Conservation (phyloP, 495 filamentous ascomycete species). For the Daldinia loculata region DNA sequence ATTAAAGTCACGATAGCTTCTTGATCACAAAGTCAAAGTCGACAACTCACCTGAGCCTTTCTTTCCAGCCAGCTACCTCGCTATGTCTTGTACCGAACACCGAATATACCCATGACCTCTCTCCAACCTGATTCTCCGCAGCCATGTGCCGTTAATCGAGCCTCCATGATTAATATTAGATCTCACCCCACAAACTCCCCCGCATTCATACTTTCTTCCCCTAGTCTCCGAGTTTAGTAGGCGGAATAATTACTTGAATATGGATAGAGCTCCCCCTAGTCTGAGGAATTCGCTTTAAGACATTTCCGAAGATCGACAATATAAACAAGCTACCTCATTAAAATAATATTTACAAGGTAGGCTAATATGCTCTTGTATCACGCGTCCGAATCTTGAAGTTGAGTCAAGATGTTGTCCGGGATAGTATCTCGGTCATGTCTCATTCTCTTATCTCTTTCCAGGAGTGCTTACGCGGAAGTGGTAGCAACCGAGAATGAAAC, state of each 20-base stretch:
- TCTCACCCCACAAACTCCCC: slow-evolving; percentile 41
- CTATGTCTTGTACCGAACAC: slow-evolving; percentile 34
- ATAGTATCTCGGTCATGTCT: slow-evolving; percentile 27
- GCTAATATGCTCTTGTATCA: slow-evolving; percentile 36
- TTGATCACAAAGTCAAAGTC: neutral
- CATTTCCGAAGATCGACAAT: slow-evolving; percentile 41
- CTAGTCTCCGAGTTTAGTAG: slow-evolving; percentile 25
- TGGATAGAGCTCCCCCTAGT: slow-evolving; percentile 17
- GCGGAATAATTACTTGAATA: slow-evolving; percentile 40
- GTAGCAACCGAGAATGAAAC: slow-evolving; percentile 39
- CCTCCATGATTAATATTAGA: slow-evolving; percentile 23
- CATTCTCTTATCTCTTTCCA: slow-evolving; percentile 25
- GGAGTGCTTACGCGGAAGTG: slow-evolving; percentile 31
- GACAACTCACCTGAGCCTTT: neutral
- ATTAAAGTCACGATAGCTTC: slow-evolving; percentile 6
- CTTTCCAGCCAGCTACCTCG: slow-evolving; percentile 11
- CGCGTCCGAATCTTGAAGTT: slow-evolving; percentile 25
- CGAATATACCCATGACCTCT: slow-evolving; percentile 29
- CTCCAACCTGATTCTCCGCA: slow-evolving; percentile 37
- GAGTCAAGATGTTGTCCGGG: slow-evolving; percentile 34
- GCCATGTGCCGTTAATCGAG: slow-evolving; percentile 32
- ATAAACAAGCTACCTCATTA: slow-evolving; percentile 40
- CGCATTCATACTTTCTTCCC: slow-evolving; percentile 27
- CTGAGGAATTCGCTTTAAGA: slow-evolving; percentile 25
- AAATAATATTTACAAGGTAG: slow-evolving; percentile 28